These are phyloP conservation scores for Xylaria sp. DNA, from an alignment of 2,329 filamentous ascomycete genomes.

Conservation along the genomic window DNA sequence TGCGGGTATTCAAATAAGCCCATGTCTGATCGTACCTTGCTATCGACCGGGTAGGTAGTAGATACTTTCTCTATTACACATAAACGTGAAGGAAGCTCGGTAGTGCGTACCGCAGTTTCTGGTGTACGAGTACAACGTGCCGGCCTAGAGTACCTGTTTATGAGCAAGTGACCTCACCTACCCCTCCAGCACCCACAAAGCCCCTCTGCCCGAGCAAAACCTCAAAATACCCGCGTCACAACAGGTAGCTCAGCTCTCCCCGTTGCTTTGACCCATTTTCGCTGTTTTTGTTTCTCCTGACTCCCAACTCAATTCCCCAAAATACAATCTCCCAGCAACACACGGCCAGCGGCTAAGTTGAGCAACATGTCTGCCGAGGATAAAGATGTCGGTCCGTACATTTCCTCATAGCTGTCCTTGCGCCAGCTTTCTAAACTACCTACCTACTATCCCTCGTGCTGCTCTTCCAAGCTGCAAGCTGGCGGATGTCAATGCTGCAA, in stretches of 20 bases:
- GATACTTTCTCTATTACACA: neutral
- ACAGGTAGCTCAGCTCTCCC: constrained; percentile 21
- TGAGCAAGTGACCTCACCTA: constrained; percentile 40
- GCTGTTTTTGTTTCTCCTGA: neutral
- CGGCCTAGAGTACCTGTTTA: constrained; percentile 14
- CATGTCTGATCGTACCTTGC: neutral
- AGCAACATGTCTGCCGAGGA: constrained; percentile 40
- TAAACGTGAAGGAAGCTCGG: neutral
- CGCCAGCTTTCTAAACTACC: constrained; percentile 6
- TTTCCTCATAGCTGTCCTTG: constrained; percentile 4
- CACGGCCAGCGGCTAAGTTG: constrained; percentile 17
- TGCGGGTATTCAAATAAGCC: neutral
- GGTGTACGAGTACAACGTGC: neutral
- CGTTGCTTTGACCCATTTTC: constrained; percentile 11
- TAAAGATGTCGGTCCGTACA: constrained; percentile 40
- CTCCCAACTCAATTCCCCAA: constrained; percentile 17
- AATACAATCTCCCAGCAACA: neutral
- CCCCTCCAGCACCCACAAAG: constrained; percentile 43
- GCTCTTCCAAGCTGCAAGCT: constrained; percentile 12
- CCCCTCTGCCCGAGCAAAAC: constrained; percentile 40
- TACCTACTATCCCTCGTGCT: constrained; percentile 4
- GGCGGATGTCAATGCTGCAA: constrained; percentile 9
- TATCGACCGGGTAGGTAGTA: neutral
- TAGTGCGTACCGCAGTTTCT: neutral
- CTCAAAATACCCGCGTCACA: constrained; percentile 38